Evolutionary conservation across 257 asterid genomes (phyloP), one percentile per base, ranked within the genome.

Genomic region (Verbascum thapsus): DNA sequence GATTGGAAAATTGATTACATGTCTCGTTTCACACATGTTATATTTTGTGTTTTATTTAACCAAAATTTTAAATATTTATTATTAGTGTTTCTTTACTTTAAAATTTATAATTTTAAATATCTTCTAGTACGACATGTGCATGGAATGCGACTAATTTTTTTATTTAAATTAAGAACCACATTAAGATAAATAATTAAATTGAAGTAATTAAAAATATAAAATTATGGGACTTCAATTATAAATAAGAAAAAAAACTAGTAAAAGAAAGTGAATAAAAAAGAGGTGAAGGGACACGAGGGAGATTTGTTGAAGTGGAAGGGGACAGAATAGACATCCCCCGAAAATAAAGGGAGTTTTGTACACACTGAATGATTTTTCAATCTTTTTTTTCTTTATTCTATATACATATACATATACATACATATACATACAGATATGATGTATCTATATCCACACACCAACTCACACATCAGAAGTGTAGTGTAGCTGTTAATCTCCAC

Each of bases 301-400:
- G 91, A 76, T 80, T 82, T 83, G 91, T 72, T 74, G 83, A 83
- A 80, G 73, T 68, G 47, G 60, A 72, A 80, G 94, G 95, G 95
- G 92, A 84, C 94, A 81, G 77, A 76, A 78, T 80, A 85, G 87
- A 91, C 92, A 88, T 83, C 95, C 81, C 95, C 98, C 98, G 92
- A 76, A 88, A 88, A 82, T 84, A 78, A 88, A 78, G 95, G 98
- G 95, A 34, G 91, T 71, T 71, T 64, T 69, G 72, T 69, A 60
- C 72, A 58, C 69, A 56, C 51, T 3, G 7, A 17, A 3, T 6
- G 8, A 44, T 5, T 1, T 8, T 41, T 41, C 13, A 8, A 11
- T 42, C 6, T 47, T 1, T 47, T 13, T 13, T 47, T 47, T 47
- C 17, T 20, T 16, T 20, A 13, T 35, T 11, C 51, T 53, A 64